These are phyloP conservation scores for Eleusine indica DNA, from an alignment of 176 grass and related monocot genomes.

Conservation along the genomic window DNA sequence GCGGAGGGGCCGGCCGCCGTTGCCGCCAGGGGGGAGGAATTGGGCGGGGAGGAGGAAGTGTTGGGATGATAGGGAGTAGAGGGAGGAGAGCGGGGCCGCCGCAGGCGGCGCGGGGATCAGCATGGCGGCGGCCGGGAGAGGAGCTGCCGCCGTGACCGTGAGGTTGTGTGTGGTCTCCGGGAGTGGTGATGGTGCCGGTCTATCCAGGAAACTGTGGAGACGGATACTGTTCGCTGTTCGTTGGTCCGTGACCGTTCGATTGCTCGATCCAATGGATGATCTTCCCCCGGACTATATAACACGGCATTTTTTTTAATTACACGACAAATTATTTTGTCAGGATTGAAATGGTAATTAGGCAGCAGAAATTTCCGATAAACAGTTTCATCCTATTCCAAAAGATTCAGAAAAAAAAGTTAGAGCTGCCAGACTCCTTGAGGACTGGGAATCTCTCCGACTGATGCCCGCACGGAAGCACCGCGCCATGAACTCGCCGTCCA, in stretches of 20 bases:
- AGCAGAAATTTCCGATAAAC: no score
- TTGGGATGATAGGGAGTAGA: conserved; percentile 23
- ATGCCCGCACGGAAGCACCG: no score
- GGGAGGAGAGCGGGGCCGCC: conserved; percentile 27
- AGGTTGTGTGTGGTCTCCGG: not conserved
- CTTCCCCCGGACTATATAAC: not conserved
- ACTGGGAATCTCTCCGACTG: no score
- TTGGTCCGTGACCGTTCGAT: not conserved
- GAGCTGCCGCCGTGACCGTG: not conserved
- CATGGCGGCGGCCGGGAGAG: conserved; percentile 35
- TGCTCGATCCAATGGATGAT: not conserved
- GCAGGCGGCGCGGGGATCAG: not conserved
- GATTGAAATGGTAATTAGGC: no score
- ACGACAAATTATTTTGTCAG: no score
- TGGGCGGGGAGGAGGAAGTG: conserved; percentile 12
- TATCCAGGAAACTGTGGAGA: not conserved
- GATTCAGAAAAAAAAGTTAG: no score
- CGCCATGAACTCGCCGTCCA: no score
- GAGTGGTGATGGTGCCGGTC: not conserved
- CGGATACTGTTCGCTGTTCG: not conserved
- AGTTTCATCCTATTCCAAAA: no score
- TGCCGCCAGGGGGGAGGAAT: not conserved
- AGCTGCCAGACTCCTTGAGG: no score
- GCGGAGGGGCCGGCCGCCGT: conserved; percentile 15
- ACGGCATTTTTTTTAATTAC: no score